These are phyloP conservation scores for Pestalotiopsis sp. DNA, from an alignment of 2,329 filamentous ascomycete species.

Conservation along the genomic window DNA sequence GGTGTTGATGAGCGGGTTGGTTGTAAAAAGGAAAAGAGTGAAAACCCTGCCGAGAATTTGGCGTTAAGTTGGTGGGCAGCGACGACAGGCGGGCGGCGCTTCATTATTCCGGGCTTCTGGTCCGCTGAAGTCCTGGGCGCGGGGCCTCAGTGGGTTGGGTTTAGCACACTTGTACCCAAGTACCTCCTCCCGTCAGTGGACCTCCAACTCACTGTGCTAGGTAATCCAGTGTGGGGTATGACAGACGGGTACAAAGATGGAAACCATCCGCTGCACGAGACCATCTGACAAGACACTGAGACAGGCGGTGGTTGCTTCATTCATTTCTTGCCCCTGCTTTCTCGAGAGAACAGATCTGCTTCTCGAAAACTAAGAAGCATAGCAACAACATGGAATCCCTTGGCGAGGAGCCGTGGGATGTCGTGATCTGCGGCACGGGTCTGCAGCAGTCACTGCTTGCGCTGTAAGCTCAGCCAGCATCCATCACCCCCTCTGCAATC, in stretches of 20 bases:
- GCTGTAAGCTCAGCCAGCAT: slow-evolving; percentile 56
- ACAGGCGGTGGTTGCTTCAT: neutral
- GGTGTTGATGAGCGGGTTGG: slow-evolving; percentile 31
- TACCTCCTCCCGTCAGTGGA: neutral
- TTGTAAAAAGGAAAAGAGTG: slow-evolving; percentile 21
- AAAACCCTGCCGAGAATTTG: neutral
- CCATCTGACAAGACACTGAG: neutral
- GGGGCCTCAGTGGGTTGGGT: neutral
- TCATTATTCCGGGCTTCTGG: neutral
- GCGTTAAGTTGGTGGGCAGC: neutral
- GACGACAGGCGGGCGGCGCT: neutral
- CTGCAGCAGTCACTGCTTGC: slow-evolving; percentile 79
- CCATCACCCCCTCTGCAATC: neutral
- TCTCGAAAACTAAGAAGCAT: neutral
- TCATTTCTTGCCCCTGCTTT: slow-evolving; percentile 16
- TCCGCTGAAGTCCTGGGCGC: neutral
- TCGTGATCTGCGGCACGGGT: slow-evolving; percentile 78
- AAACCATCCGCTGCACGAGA: neutral
- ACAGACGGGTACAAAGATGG: neutral
- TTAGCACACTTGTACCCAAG: neutral
- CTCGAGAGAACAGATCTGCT: neutral
- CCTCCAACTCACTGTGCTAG: neutral
- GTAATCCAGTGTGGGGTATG: neutral
- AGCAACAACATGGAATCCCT: slow-evolving; percentile 68
- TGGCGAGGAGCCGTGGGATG: slow-evolving; percentile 76